A percentile compares a stretch with the other conserved stretches of the same genome.
Conservation (phyloP, 2,329 filamentous ascomycete genomes). For the Mycosphaerella sp. region DNA sequence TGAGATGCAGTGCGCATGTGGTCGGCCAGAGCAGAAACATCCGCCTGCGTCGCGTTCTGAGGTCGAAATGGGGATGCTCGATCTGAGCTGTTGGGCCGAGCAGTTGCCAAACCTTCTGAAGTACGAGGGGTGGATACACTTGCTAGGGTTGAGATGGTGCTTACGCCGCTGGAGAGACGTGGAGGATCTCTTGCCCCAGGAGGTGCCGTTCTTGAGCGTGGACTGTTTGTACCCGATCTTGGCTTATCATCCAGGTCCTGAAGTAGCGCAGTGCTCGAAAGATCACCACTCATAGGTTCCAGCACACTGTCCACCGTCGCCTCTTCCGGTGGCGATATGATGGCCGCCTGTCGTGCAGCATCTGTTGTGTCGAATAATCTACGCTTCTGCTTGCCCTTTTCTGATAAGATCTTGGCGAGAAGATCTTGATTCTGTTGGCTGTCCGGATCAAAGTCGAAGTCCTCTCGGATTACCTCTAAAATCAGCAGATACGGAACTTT, state of each 20-base stretch:
- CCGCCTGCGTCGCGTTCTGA: slow-evolving; percentile 61
- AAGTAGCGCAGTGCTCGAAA: slow-evolving; percentile 66
- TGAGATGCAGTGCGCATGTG: slow-evolving; percentile 84
- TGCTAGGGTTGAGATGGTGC: slow-evolving; percentile 53
- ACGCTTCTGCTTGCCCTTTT: slow-evolving; percentile 53
- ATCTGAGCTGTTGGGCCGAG: slow-evolving; percentile 61
- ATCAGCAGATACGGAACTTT: slow-evolving; percentile 80
- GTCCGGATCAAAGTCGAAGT: slow-evolving; percentile 75
- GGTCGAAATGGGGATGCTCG: slow-evolving; percentile 51
- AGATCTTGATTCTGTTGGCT: slow-evolving; percentile 65
- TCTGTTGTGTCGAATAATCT: slow-evolving; percentile 54
- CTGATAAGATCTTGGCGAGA: slow-evolving; percentile 56
- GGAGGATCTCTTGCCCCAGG: slow-evolving; percentile 36
- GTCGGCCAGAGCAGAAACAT: slow-evolving; percentile 74
- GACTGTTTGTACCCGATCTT: slow-evolving; percentile 30
- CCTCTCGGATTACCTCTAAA: slow-evolving; percentile 74
- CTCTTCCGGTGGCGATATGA: slow-evolving; percentile 39
- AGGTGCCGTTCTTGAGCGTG: slow-evolving; percentile 13
- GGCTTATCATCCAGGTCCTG: slow-evolving; percentile 50
- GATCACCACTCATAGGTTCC: slow-evolving; percentile 71
- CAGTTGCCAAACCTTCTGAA: slow-evolving; percentile 51
- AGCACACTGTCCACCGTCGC: slow-evolving; percentile 65
- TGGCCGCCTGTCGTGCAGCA: slow-evolving; percentile 46
- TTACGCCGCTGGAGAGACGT: slow-evolving; percentile 56
- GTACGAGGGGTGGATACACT: slow-evolving; percentile 61